phyloP scores from a whole-genome alignment of 148 eudicot genomes.

The Heliamphora exappendiculata region DNA sequence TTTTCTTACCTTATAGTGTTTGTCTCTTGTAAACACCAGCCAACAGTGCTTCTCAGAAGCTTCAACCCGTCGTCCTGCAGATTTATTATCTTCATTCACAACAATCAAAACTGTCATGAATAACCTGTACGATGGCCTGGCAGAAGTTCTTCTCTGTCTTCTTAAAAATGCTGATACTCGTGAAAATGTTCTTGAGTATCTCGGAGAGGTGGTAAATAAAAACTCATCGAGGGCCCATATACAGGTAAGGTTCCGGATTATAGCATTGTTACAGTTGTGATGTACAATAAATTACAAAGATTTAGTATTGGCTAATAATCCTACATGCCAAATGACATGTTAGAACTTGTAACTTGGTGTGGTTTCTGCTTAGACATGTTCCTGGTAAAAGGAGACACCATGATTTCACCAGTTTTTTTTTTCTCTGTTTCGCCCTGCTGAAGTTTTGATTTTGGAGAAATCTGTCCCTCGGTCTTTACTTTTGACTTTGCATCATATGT shows the following conservation, averaged over 20 bases:
- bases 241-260: constrained; percentile 44
- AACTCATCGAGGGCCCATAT: constrained; percentile 78
- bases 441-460: background rate
- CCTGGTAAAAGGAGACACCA: background rate
- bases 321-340: background rate
- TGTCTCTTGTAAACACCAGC: constrained; percentile 33
- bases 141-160: constrained; percentile 68
- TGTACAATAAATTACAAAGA: background rate
- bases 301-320: background rate
- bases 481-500: background rate
- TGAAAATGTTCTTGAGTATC: constrained; percentile 74
- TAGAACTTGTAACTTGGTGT: constrained; percentile 3
- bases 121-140: constrained; percentile 67
- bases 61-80: constrained; percentile 85
- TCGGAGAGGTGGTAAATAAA: constrained; percentile 76
- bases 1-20: constrained; percentile 7
- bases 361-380: background rate
- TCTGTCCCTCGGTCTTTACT: background rate
- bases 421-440: background rate
- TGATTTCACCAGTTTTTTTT: background rate
- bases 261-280: background rate
- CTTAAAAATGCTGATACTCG: constrained; percentile 72
- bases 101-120: constrained; percentile 92
- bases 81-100: constrained; percentile 77
- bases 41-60: constrained; percentile 91